Conservation (phyloP, 768 basidiomycete genomes). For the Cystofilobasidium macerans region DNA sequence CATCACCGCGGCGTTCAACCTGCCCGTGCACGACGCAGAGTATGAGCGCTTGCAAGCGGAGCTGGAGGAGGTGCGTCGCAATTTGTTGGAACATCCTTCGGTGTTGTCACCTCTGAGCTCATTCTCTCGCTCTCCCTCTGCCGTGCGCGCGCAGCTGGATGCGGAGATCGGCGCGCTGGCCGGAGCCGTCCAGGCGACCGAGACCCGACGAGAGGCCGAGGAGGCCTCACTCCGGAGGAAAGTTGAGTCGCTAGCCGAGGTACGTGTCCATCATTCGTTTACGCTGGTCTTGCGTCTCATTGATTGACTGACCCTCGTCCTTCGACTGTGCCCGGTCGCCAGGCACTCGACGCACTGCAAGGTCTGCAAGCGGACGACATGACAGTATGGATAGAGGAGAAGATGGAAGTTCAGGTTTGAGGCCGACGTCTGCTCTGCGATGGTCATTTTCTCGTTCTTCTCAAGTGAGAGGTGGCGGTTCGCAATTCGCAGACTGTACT, state of each 20-base stretch:
- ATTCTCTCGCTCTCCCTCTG: background rate
- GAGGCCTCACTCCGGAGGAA: background rate
- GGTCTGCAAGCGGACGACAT: background rate
- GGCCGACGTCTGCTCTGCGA: background rate
- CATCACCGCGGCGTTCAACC: constrained; percentile 16
- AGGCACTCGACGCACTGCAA: background rate
- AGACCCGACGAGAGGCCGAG: background rate
- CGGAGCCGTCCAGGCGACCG: background rate
- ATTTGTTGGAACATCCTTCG: too few relatives aligned
- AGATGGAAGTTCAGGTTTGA: constrained; percentile 3
- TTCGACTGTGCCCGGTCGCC: too few relatives aligned
- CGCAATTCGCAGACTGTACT: too few relatives aligned
- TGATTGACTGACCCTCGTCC: background rate
- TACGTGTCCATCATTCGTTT: background rate
- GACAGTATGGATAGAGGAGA: background rate
- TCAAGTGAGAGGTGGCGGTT: too few relatives aligned
- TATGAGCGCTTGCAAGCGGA: constrained; percentile 5
- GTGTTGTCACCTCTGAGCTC: too few relatives aligned
- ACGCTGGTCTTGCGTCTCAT: background rate
- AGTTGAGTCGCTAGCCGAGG: background rate
- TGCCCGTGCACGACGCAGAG: constrained; percentile 17
- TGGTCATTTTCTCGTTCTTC: too few relatives aligned
- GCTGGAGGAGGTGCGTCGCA: constrained; percentile 5
- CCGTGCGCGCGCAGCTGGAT: background rate
- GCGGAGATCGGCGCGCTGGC: background rate